A percentile compares a stretch with the other conserved stretches of the same genome.
phyloP scores from a whole-genome alignment of 129 eudicot species.

The Helichrysum umbraculigerum region DNA sequence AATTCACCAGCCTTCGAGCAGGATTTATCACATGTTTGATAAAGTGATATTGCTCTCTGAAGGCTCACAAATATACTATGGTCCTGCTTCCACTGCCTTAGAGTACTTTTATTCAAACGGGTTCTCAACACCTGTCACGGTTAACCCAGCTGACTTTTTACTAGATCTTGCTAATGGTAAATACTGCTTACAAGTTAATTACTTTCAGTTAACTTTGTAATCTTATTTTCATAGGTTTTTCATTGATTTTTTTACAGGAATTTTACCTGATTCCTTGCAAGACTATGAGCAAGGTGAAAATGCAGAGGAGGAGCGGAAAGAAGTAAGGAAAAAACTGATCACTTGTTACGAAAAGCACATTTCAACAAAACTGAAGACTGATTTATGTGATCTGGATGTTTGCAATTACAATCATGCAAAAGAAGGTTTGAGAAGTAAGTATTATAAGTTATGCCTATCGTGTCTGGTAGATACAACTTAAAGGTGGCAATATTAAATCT shows the following conservation, averaged over 20 bases:
- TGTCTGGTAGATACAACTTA: neutral
- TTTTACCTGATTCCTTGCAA: constrained; percentile 66
- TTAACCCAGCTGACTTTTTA: constrained; percentile 90
- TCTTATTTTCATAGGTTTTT: neutral
- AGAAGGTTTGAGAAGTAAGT: constrained; percentile 68
- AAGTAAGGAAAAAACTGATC: constrained; percentile 58
- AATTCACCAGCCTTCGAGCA: constrained; percentile 97
- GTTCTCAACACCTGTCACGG: constrained; percentile 63
- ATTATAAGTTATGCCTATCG: neutral
- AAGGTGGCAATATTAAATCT: neutral
- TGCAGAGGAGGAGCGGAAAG: constrained; percentile 58
- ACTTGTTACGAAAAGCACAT: constrained; percentile 77
- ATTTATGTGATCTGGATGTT: constrained; percentile 56
- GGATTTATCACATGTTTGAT: constrained; percentile 92
- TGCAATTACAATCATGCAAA: constrained; percentile 46
- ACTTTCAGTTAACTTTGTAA: constrained; percentile 19
- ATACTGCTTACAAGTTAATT: constrained; percentile 1
- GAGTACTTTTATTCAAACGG: constrained; percentile 92
- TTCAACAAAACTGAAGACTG: constrained; percentile 52
- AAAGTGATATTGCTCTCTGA: constrained; percentile 81
- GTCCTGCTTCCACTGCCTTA: constrained; percentile 76
- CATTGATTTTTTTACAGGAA: constrained; percentile 50
- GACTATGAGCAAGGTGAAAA: constrained; percentile 60
- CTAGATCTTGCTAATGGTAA: constrained; percentile 99
- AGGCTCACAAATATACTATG: constrained; percentile 92